phyloP scores from a whole-genome alignment of 2,329 filamentous ascomycete genomes.

The Rosellinia necatrix region DNA sequence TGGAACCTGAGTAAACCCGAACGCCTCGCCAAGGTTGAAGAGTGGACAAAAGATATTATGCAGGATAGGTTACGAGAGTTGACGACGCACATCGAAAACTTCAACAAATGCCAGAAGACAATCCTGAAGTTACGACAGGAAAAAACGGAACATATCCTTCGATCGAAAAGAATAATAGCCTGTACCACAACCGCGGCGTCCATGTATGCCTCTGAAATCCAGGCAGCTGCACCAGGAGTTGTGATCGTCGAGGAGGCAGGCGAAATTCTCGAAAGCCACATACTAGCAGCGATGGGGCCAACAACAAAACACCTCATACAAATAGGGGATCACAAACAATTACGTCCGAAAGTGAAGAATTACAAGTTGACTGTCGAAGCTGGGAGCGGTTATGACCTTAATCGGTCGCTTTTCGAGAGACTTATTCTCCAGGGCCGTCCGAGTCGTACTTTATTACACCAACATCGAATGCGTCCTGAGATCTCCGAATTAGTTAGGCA shows the following conservation, averaged over 20 bases:
- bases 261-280: constrained; percentile 72
- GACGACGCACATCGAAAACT: constrained; percentile 43
- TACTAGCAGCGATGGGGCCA: constrained; percentile 60
- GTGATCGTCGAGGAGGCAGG: constrained; percentile 74
- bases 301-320: constrained; percentile 59
- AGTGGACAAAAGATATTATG: constrained; percentile 53
- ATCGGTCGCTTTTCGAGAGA: constrained; percentile 71
- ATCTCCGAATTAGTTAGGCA: constrained; percentile 64
- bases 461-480: constrained; percentile 72
- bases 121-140: constrained; percentile 52
- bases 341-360: constrained; percentile 69
- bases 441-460: constrained; percentile 59
- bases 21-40: constrained; percentile 43
- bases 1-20: constrained; percentile 55
- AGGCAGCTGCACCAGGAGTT: constrained; percentile 59
- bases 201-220: constrained; percentile 61
- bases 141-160: constrained; percentile 49
- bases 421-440: constrained; percentile 60
- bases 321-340: constrained; percentile 75
- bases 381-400: constrained; percentile 68
- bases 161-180: constrained; percentile 64
- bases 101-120: constrained; percentile 47
- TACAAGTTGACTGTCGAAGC: constrained; percentile 66
- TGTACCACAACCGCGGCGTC: constrained; percentile 75
- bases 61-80: constrained; percentile 56